Percentiles rank a stretch among this genome's conserved stretches.
phyloP scores from a whole-genome alignment of 176 grass and related monocot species.

The Carex parvula region DNA sequence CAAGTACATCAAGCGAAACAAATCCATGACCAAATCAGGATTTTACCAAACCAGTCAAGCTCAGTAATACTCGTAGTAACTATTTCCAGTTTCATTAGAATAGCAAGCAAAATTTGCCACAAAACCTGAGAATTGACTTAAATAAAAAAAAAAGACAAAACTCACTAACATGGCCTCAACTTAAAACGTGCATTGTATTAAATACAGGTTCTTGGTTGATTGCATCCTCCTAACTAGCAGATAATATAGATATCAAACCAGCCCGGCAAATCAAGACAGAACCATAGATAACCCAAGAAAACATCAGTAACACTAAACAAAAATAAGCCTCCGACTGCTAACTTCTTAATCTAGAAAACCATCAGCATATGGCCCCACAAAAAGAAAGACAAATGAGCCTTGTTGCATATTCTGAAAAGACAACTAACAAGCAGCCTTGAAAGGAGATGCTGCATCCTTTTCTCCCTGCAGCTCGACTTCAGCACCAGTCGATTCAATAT shows the following conservation, averaged over 20 bases:
- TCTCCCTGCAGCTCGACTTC: slow-evolving; percentile 3
- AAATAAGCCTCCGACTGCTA: background rate
- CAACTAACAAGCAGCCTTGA: slow-evolving; percentile 14
- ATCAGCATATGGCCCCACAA: background rate
- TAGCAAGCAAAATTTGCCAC: background rate
- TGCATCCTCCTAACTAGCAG: background rate
- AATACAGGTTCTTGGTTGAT: background rate
- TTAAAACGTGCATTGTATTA: background rate
- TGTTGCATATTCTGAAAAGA: slow-evolving; percentile 12
- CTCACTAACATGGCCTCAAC: background rate
- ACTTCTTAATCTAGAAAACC: background rate
- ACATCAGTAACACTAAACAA: background rate
- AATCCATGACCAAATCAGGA: background rate
- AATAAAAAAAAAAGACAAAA: background rate
- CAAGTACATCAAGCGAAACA: background rate
- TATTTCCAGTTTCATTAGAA: background rate
- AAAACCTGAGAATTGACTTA: background rate
- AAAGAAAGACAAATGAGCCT: slow-evolving; percentile 2
- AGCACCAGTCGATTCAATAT: background rate
- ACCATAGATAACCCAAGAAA: background rate
- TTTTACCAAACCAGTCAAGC: background rate
- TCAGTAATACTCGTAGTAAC: background rate
- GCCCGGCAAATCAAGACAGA: background rate
- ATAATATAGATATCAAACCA: background rate
- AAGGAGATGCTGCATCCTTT: background rate